Percentiles rank a stretch among this genome's conserved stretches.
Conservation (phyloP, 163 green algal species). For the Trebouxia gelatinosa region DNA sequence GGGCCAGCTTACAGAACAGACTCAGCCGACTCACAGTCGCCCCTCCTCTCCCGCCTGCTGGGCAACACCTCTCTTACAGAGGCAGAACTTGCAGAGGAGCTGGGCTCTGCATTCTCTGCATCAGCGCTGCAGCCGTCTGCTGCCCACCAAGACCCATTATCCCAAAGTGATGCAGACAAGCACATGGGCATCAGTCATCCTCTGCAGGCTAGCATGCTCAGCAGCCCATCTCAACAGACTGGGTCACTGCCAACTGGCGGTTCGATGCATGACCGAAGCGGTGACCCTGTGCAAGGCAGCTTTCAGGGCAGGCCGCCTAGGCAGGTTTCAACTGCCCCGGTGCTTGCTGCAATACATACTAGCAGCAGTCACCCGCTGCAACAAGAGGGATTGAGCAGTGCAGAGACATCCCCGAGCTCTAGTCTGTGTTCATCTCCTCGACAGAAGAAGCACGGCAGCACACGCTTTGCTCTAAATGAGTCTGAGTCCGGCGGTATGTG, state of each 20-base stretch:
- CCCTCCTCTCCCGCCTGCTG: background rate
- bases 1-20: background rate
- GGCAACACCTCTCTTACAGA: background rate
- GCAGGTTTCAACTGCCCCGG: background rate
- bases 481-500: no score
- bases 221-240: no score
- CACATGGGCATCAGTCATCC: no score
- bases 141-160: background rate
- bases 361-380: constrained; percentile 22
- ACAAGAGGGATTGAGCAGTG: background rate
- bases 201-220: no score
- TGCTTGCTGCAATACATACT: constrained; percentile 19
- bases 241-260: no score
- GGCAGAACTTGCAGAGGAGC: background rate
- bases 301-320: no score
- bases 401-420: background rate
- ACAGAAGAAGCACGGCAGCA: constrained; percentile 4
- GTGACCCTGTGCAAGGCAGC: no score
- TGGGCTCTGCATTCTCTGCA: background rate
- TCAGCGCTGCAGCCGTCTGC: constrained; percentile 16
- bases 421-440: no score
- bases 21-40: constrained; percentile 12
- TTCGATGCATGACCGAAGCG: no score
- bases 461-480: background rate
- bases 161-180: background rate